Base-by-base conservation (phyloP, 441 rosid species). In the Erysimum cheiri region DNA sequence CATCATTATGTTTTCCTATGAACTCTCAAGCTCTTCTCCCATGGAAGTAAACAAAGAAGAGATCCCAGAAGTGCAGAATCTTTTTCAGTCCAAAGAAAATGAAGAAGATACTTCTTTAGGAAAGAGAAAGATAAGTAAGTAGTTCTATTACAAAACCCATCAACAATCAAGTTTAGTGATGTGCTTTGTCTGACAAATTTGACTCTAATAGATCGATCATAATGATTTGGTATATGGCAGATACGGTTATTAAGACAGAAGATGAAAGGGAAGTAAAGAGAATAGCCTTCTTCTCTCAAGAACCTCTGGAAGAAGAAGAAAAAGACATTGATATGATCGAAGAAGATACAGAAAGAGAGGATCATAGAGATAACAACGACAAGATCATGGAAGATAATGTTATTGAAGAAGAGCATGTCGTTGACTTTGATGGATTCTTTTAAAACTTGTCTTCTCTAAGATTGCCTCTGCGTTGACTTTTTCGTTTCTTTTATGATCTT, bases 351-450 rank as follows among this genome's bases (percentile, higher is more conserved):
- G 37, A 44, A 53, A 52, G 32, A 36, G 56, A 73, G 3, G 59
- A 54, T 60, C 69, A 61, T n/a, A 61, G 5, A 53, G 58, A 68
- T 19, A 15, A 65, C n/a, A 24, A 24, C 33, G 78, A 74, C 32
- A 55, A 17, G 31, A 62, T 55, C 78, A 74, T 62, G 69, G 53
- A 54, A 68, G 70, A 62, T 14, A 29, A 1, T 46, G 64, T 29
- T 36, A 13, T n/a, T 61, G 53, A 74, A 37, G 11, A 67, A 37
- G 53, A 54, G 7, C 4, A 12, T 54, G 52, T 39, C 40, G 74
- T 74, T 74, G 78, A 74, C 74, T 74, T 74, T 47, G 6, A 55
- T 55, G 78, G 78, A 44, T 69, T 68, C 70, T 74, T 74, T 69
- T 74, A 65, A 74, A 39, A 35, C 58, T 6, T 60, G 3, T 58